phyloP scores from a whole-genome alignment of 2,329 filamentous ascomycete genomes.

The Xylaria sp. region DNA sequence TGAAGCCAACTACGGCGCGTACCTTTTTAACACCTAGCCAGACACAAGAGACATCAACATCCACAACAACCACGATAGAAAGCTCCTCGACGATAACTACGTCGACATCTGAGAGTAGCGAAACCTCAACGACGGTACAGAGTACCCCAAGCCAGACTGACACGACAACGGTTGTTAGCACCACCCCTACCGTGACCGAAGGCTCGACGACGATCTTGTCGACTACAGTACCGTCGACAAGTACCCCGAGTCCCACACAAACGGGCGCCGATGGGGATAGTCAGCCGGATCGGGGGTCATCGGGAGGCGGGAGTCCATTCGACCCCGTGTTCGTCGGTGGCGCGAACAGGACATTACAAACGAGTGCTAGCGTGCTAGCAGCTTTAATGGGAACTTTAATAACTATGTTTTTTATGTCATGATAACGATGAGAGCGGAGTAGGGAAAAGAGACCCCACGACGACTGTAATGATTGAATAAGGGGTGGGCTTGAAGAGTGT shows the following conservation, averaged over 20 bases:
- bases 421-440: not conserved
- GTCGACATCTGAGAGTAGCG: slow-evolving; percentile 16
- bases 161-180: slow-evolving; percentile 11
- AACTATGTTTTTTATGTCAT: slow-evolving; percentile 20
- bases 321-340: slow-evolving; percentile 31
- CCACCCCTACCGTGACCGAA: slow-evolving; percentile 16
- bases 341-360: slow-evolving; percentile 15
- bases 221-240: slow-evolving; percentile 10
- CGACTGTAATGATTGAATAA: slow-evolving; percentile 24
- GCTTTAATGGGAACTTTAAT: slow-evolving; percentile 22
- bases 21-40: slow-evolving; percentile 35
- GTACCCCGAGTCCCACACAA: slow-evolving; percentile 14
- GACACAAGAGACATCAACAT: slow-evolving; percentile 29
- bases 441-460: not conserved
- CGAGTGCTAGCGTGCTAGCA: not conserved
- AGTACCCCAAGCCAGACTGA: slow-evolving; percentile 20
- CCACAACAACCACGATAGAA: slow-evolving; percentile 25
- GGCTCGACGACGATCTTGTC: not conserved
- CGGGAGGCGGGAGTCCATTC: slow-evolving; percentile 44
- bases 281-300: slow-evolving; percentile 23
- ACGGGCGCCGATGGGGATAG: slow-evolving; percentile 4
- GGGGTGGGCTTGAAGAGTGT: not conserved
- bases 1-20: slow-evolving; percentile 38
- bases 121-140: slow-evolving; percentile 13
- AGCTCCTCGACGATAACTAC: slow-evolving; percentile 15